Evolutionary conservation across 2,329 filamentous ascomycete species (phyloP).

Genomic region (Ramularia endophylla): DNA sequence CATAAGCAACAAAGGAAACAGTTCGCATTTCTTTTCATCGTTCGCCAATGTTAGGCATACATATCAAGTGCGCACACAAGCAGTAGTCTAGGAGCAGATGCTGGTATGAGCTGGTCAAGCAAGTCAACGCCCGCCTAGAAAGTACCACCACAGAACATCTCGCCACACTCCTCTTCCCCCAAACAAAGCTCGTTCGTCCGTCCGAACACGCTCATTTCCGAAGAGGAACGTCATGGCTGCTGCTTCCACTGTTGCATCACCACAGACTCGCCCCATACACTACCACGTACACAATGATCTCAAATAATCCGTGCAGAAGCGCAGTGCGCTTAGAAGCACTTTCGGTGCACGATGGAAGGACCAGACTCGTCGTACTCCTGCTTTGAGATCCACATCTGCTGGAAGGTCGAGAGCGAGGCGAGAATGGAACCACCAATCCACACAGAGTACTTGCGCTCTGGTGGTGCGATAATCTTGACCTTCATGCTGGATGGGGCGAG

Average conservation of each 20-base stretch:
- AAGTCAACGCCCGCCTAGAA: constrained; percentile 18
- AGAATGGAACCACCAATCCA: constrained; percentile 99
- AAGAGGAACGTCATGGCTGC: constrained; percentile 2
- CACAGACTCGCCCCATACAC: constrained; percentile 8
- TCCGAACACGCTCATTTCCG: constrained; percentile 10
- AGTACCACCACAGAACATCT: constrained; percentile 10
- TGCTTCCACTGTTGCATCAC: constrained; percentile 4
- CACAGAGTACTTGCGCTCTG: constrained; percentile 99
- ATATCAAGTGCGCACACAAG: constrained; percentile 16
- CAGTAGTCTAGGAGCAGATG: constrained; percentile 24
- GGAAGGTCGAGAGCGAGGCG: constrained; percentile 99
- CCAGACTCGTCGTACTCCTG: constrained; percentile 99
- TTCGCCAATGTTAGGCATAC: constrained; percentile 18
- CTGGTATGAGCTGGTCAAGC: constrained; percentile 18
- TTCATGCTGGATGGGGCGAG: constrained; percentile 99
- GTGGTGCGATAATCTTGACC: constrained; percentile 99
- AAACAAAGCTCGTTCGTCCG: no score
- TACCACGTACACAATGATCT: constrained; percentile 18
- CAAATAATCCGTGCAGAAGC: constrained; percentile 9
- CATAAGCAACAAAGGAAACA: constrained; percentile 9
- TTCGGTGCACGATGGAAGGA: constrained; percentile 99
- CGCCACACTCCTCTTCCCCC: constrained; percentile 10
- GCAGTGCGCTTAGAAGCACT: constrained; percentile 86
- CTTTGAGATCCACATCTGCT: constrained; percentile 99
- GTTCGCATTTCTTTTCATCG: constrained; percentile 20